Evolutionary conservation across 306 rosid species (phyloP), one percentile per base, ranked within the genome.

Genomic region (Morella rubra): DNA sequence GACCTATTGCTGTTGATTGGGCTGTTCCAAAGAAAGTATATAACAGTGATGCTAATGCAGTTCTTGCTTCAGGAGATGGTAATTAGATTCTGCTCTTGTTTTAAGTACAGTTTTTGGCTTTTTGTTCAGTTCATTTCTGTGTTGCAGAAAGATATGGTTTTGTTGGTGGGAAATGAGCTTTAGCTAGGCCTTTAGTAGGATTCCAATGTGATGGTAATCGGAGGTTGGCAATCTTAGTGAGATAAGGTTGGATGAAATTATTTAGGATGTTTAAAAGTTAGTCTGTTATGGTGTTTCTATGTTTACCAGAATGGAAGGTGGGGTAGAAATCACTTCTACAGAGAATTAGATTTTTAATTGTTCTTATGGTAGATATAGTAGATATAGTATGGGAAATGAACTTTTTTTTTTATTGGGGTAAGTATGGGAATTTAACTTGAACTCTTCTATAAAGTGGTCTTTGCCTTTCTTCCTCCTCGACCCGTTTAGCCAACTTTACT

Each of bases 1-100:
- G 99, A 74, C 81, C 87, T 54, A 86, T 95, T 79, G 97, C 99
- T 81, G 99, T 95, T 85, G 99, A 95, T 73, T 95, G 96, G 97
- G 97, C 97, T 79, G 86, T 95, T 82, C 79, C 99, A 5, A 92
- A 95, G 92, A 87, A 91, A 85, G 61, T 92, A 73, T 95, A 89
- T 82, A 86, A 78, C 51, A 82, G 84, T 71, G 88, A 84, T 73
- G 49, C 73, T 68, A 80, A 78, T 75, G 84, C 75, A 19, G 41
- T 74, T 77, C 85, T 79, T 84, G 83, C 80, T 56, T 81, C 90
- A 69, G 93, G 86, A 79, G 69, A 84, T 66, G 97, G 99, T 95
- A 85, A 75, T 67, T 82, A n/a, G 37, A 69, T 44, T 47, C 73
- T 47, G 20, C 41, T 65, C 40, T 65, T 12, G 71, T 52, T 52